Evolutionary conservation across 352 stramenopile species (phyloP), one percentile per base, ranked within the genome.

Genomic region (Elongisporangium senticosum): DNA sequence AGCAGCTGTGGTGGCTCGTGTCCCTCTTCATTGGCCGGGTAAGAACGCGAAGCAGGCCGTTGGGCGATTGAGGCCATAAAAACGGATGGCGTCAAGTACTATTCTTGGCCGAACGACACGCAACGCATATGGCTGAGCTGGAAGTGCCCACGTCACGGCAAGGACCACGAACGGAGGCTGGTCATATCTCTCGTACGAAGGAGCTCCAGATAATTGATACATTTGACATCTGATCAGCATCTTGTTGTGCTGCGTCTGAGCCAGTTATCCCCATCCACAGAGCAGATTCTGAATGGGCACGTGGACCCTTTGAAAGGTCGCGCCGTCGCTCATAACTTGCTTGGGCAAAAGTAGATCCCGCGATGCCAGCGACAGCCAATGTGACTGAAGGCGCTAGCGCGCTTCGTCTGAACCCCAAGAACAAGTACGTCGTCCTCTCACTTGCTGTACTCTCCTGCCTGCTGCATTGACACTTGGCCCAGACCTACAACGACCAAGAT

Each of bases 401-500:
- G 52, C 55, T 87, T 52, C 76, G 78, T 4, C 67, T 87, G n/a
- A 86, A 86, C 62, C 74, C 79, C 2, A 84, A 79, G 62, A 71
- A 56, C 71, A 75, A 79, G 71, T 79, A 47, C 43, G 65, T 47
- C 67, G 49, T 10, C 17, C 21, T 22, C n/a, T 20, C 19, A n/a
- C 19, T 49, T n/a, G 48, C 22, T 26, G 23, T 8, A 17, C 50
- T 40, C 20, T 55, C 11, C 49, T 21, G 17, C 11, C 10, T 53
- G 21, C 37, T 28, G 17, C 3, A 37, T 37, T 61, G 20, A 28
- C n/a, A 1, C 7, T 53, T 15, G 6, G 7, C 26, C 1, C 21
- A 86, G 76, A 56, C 83, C 83, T 2, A 89, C 80, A 48, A 85
- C 80, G 59, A 90, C 78, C 47, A 87, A 90, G 56, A 93, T 90